Percentiles rank a stretch among this genome's conserved stretches.
phyloP scores from a whole-genome alignment of 768 basidiomycete genomes.

The Mrakia blollopis region DNA sequence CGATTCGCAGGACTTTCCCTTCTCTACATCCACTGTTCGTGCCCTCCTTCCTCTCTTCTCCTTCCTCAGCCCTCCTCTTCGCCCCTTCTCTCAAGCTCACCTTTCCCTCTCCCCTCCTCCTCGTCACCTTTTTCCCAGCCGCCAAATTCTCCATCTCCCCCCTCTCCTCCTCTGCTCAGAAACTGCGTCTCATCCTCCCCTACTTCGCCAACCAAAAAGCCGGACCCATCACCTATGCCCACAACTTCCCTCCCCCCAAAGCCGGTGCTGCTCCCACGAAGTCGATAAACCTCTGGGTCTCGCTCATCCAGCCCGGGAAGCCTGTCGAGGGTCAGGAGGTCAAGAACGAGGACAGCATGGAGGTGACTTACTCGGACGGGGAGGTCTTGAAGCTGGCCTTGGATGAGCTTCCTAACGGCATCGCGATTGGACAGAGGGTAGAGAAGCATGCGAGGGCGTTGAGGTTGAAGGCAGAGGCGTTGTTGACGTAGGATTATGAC shows the following conservation, averaged over 20 bases:
- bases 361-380: neutral
- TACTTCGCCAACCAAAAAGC: neutral
- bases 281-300: neutral
- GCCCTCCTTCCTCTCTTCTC: neutral
- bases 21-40: constrained; percentile 13
- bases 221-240: neutral
- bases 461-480: constrained; percentile 11
- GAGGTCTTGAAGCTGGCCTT: neutral
- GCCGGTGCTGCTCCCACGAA: neutral
- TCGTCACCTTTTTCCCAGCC: neutral
- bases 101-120: neutral
- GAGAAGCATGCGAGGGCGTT: constrained; percentile 14
- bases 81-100: neutral
- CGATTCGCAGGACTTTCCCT: neutral
- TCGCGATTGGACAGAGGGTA: neutral
- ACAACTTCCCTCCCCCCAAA: neutral
- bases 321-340: neutral
- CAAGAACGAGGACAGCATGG: constrained; percentile 6
- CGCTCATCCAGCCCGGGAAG: neutral
- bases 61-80: neutral
- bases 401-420: neutral
- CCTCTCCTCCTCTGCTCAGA: neutral
- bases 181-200: constrained; percentile 8
- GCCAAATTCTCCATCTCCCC: constrained; percentile 11
- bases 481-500: neutral